phyloP scores from a whole-genome alignment of 345 rosid species.

The Salix caprea region DNA sequence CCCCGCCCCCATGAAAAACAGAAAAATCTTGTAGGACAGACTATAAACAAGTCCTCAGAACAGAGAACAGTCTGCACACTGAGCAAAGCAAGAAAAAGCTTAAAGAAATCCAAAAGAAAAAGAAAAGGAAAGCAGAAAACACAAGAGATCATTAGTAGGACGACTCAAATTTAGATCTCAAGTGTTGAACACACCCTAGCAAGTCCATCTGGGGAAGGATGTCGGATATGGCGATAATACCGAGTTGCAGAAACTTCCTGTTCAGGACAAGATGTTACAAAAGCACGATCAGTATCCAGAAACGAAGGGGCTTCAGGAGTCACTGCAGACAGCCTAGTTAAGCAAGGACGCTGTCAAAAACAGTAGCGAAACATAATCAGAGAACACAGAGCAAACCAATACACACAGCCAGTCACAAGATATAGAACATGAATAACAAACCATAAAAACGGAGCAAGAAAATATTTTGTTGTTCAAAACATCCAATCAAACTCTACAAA shows the following conservation, averaged over 20 bases:
- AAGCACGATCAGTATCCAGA: constrained; percentile 43
- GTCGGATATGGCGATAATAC: constrained; percentile 62
- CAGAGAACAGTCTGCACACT: background rate
- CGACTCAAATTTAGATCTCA: background rate
- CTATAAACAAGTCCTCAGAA: background rate
- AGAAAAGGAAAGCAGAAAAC: background rate
- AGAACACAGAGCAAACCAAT: background rate
- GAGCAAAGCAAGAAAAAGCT: no score
- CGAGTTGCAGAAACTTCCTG: constrained; percentile 46
- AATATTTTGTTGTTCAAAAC: background rate
- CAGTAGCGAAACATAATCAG: constrained; percentile 9
- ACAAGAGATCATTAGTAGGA: background rate
- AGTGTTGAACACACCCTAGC: constrained; percentile 58
- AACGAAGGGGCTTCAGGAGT: constrained; percentile 42
- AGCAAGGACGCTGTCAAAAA: constrained; percentile 47
- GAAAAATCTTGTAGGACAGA: background rate
- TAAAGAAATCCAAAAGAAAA: no score
- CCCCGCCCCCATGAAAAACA: background rate
- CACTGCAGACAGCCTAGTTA: constrained; percentile 35
- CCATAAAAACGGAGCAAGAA: constrained; percentile 2
- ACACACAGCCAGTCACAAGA: background rate
- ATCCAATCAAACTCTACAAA: background rate
- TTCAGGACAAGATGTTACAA: constrained; percentile 34
- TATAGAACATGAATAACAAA: background rate
- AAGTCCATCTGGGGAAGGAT: constrained; percentile 76